phyloP scores from a whole-genome alignment of 805 yeast species.

The Schizosaccharomyces lindneri region DNA sequence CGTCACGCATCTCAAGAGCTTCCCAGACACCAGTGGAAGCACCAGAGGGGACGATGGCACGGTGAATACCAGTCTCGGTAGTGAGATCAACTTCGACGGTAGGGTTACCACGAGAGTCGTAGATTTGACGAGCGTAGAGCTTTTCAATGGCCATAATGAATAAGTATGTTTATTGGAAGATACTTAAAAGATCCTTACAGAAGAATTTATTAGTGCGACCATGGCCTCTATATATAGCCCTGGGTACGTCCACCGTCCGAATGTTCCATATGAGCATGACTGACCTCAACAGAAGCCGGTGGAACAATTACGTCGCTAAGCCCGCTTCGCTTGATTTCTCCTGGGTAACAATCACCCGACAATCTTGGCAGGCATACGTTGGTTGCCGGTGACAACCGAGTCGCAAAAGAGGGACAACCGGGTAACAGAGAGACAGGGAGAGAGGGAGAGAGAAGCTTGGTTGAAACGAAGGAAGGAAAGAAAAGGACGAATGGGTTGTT shows the following conservation, averaged over 20 bases:
- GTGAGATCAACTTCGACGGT: constrained; percentile 93
- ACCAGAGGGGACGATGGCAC: constrained; percentile 97
- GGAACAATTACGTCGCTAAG: neutral
- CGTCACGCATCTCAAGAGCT: constrained; percentile 95
- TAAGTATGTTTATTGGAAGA: neutral
- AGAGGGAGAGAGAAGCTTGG: too few species aligned
- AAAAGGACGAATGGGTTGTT: too few species aligned
- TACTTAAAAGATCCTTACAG: neutral
- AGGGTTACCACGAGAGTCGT: constrained; percentile 94
- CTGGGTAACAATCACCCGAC: too few species aligned
- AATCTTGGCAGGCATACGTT: too few species aligned
- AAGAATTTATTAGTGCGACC: neutral
- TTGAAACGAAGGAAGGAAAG: too few species aligned
- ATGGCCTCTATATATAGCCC: neutral
- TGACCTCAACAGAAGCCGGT: neutral
- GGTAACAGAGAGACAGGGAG: too few species aligned
- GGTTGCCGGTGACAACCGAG: too few species aligned
- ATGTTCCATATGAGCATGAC: neutral
- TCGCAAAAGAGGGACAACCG: too few species aligned
- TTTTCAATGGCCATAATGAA: constrained; percentile 56
- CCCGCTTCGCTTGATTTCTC: too few species aligned
- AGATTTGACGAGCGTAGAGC: constrained; percentile 83
- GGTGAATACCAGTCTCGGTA: constrained; percentile 82
- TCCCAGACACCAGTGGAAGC: constrained; percentile 98
- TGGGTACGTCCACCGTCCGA: neutral